Evolutionary conservation across 2,329 filamentous ascomycete species (phyloP), one percentile per base, ranked within the genome.

Genomic region (Zalaria sp.): DNA sequence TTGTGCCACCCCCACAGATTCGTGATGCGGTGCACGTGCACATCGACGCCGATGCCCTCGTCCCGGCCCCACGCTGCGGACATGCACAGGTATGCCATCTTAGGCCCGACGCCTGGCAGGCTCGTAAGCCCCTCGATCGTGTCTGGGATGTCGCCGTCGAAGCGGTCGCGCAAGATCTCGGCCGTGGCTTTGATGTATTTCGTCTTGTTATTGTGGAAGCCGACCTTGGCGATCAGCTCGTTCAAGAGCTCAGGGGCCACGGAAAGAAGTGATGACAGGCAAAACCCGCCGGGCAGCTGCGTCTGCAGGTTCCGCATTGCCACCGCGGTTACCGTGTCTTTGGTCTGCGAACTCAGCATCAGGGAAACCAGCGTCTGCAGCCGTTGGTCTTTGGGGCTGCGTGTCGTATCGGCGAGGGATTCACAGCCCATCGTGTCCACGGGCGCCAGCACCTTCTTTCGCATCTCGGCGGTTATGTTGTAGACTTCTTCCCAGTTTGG

Each of bases 381-480:
- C 5, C 88, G 75, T 57, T 78, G 77, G 55, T 81, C 73, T 42
- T 67, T 59, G 10, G 68, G 66, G 0, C 64, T 59, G 3, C 55
- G 60, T 10, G 63, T 58, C 38, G 71, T 64, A 42, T 75, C 66
- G 3, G 83, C 83, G 6, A 91, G 69, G 5, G 75, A 74, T 61
- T 87, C 87, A 62, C 91, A 98, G 7, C 91, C 91, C 88, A 96
- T 95, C 0, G 89, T 96, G 60, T 98, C 91, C 7, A 98, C 91
- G 0, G 89, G 83, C 1, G 91, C 91, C 0, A 73, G 61, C 34
- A 73, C 82, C 62, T 66, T 73, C 57, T 57, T 82, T 64, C 63
- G 80, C 87, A 96, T 95, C 54, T 75, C 72, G 53, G 81, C 80
- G 36, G 93, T 82, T 1, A 76, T 65, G 29, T 71, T 64, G 63